phyloP scores from a whole-genome alignment of 805 yeast genomes.

The Cyberlindnera meyerae region DNA sequence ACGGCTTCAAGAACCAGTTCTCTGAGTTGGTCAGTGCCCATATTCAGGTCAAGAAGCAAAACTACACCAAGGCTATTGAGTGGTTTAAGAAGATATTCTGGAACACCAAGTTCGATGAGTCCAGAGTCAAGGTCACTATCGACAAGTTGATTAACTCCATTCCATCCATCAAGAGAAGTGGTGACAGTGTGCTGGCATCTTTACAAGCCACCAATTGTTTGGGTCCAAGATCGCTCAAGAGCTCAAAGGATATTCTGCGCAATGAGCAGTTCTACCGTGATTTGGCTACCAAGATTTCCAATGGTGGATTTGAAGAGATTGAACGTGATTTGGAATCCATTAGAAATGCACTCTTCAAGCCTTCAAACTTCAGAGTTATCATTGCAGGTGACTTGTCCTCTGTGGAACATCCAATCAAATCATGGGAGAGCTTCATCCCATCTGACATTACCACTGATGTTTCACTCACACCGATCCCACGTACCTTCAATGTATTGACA shows the following conservation, averaged over 20 bases:
- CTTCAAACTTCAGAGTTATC: constrained; percentile 59
- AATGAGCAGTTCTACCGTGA: constrained; percentile 55
- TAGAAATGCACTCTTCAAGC: constrained; percentile 46
- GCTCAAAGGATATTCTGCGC: constrained; percentile 58
- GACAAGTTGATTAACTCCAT: constrained; percentile 38
- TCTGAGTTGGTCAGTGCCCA: constrained; percentile 62
- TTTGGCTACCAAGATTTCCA: constrained; percentile 44
- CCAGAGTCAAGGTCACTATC: constrained; percentile 57
- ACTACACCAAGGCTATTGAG: constrained; percentile 63
- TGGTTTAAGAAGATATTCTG: constrained; percentile 72
- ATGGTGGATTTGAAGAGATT: constrained; percentile 47
- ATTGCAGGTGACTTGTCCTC: constrained; percentile 63
- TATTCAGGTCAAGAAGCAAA: constrained; percentile 53
- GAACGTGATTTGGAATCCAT: constrained; percentile 46
- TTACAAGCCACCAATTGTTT: constrained; percentile 49
- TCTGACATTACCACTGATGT: not conserved
- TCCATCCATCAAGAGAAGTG: constrained; percentile 38
- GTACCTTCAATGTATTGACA: constrained; percentile 49
- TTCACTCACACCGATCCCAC: constrained; percentile 40
- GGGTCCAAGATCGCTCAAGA: constrained; percentile 56
- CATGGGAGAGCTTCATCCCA: constrained; percentile 44
- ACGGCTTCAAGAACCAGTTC: constrained; percentile 55
- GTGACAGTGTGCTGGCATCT: constrained; percentile 57
- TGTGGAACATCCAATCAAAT: constrained; percentile 49
- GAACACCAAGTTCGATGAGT: constrained; percentile 64